Evolutionary conservation across 306 rosid genomes (phyloP).

Genomic region (Rosa lucieae): DNA sequence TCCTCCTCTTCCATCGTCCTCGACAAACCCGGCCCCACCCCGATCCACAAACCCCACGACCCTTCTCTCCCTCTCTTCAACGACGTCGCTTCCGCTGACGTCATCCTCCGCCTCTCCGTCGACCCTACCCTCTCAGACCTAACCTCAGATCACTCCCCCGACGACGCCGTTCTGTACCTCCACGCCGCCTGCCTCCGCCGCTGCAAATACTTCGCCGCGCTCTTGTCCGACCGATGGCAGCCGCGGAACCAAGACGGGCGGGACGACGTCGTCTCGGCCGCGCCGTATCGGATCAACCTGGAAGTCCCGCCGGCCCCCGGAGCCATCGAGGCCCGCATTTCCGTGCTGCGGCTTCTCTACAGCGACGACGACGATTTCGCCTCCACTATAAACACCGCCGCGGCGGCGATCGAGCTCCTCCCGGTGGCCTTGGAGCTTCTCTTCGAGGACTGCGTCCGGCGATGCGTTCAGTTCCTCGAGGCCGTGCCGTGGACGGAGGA

Average conservation of each 20-base stretch:
- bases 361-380: slow-evolving; percentile 54
- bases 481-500: slow-evolving; percentile 96
- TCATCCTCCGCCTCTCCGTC: slow-evolving; percentile 60
- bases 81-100: slow-evolving; percentile 69
- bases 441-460: slow-evolving; percentile 76
- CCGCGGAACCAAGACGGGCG: background rate
- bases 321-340: slow-evolving; percentile 48
- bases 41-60: background rate
- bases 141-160: slow-evolving; percentile 32
- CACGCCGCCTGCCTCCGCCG: slow-evolving; percentile 72
- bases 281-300: slow-evolving; percentile 30
- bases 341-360: slow-evolving; percentile 70
- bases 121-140: slow-evolving; percentile 25
- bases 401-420: slow-evolving; percentile 74
- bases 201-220: slow-evolving; percentile 74
- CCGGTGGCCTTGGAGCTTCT: slow-evolving; percentile 77
- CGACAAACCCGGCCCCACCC: slow-evolving; percentile 1
- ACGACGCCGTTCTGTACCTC: slow-evolving; percentile 57
- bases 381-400: slow-evolving; percentile 37
- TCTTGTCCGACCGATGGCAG: slow-evolving; percentile 84
- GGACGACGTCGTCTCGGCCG: background rate
- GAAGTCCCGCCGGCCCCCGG: slow-evolving; percentile 43
- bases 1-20: slow-evolving; percentile 35
- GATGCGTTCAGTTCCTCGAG: slow-evolving; percentile 71
- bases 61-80: slow-evolving; percentile 32